Evolutionary conservation across 2,329 filamentous ascomycete species (phyloP), one percentile per base, ranked within the genome.

Genomic region (Hysterium pulicare): DNA sequence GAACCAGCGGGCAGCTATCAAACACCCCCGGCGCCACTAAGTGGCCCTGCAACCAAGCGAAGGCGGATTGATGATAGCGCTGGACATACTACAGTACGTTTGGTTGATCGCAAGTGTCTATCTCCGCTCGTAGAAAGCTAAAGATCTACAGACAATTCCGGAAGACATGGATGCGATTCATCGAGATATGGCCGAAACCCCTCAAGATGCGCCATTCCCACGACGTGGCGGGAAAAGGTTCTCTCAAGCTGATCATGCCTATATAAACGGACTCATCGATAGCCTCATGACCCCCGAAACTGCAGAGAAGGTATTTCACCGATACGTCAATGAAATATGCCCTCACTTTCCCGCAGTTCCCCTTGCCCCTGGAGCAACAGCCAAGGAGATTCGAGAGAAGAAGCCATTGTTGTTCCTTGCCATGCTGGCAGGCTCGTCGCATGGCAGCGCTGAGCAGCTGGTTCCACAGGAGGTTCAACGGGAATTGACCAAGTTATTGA

Each of bases 401-500:
- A 83, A 79, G 59, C 81, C 81, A 0, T 64, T 79, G 7, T 66
- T 84, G 0, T 82, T 83, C 49, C 69, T 82, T 10, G 71, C 77
- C 2, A 76, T 84, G 13, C 54, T 83, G 11, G 73, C 74, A 13
- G 71, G 75, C 8, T 74, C 78, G 0, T 74, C 77, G 2, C 69
- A 68, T 37, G 75, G 75, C 3, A 68, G 69, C 3, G 49, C 55
- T 21, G 61, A 66, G 35, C 60, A 62, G 33, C 52, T 64, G 3
- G 70, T 81, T 9, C 65, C 71, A 13, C 71, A 75, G n/a, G 70
- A 78, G 2, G 57, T 73, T 3, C 86, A 90, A 58, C 72, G 77
- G 8, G 70, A 72, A 20, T 69, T 95, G 11, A 77, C 83, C 8
- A 78, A 77, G 46, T 83, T 93, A 54, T 69, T 89, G 42, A 85